Evolutionary conservation across 768 basidiomycete genomes (phyloP), one percentile per base, ranked within the genome.

Genomic region (Mycena galericulata): DNA sequence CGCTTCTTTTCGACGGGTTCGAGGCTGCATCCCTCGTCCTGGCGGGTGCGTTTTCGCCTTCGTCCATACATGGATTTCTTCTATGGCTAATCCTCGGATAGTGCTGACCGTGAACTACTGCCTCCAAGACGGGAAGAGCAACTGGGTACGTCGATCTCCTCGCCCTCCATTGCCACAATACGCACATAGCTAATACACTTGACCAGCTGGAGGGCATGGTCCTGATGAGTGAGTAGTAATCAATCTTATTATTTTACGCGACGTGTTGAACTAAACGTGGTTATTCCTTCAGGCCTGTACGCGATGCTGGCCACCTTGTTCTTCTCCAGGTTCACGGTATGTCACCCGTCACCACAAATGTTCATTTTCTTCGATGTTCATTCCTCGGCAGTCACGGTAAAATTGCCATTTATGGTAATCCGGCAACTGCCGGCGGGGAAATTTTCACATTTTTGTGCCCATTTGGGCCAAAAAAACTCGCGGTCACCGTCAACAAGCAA

Each of bases 1-100:
- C 85, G 29, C 75, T 92, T 53, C 80, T 92, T 32, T 92, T 92
- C 70, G 92, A 93, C 74, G 88, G 90, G 0, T 91, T 88, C 72
- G 89, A 92, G 78, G 86, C 88, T 1, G 79, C 91, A 27, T 86
- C 54, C 32, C 73, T 83, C 17, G 78, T 81, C 74, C 69, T 78
- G 24, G 71, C 76, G 11, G 74, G 71, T 78, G 32, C 27, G 73
- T 65, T 41, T 12, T 10, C 49, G 10, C 27, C 9, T 11, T 34
- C 12, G 1, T n/a, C 38, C 24, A 46, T n/a, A 26, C 32, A n/a
- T 27, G n/a, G n/a, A n/a, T n/a, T n/a, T n/a, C n/a, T 17, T 3
- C 12, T 15, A 45, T n/a, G 4, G 11, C 47, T 32, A 11, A 59
- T 34, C 30, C n/a, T n/a, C 8, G 30, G 40, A 24, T 58, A 84